Evolutionary conservation across 176 grass and related monocot genomes (phyloP), one percentile per base, ranked within the genome.

Genomic region (Rhynchospora tenuis): DNA sequence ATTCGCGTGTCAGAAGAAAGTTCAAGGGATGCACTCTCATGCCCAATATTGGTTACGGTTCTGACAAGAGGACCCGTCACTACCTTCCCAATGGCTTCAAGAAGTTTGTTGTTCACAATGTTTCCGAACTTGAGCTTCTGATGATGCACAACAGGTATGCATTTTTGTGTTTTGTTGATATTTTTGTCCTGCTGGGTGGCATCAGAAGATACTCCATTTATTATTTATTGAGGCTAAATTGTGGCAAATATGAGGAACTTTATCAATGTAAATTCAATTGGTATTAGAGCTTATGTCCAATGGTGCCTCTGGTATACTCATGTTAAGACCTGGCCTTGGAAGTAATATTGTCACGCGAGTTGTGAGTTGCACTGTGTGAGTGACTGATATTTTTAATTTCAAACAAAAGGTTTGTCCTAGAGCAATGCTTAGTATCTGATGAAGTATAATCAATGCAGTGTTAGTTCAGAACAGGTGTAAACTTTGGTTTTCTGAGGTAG

Each of bases 91-190:
- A 91, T 79, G 88, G 82, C 23, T 97, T 97, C 78, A 91, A 89
- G 87, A 97, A 97, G 78, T 97, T 93, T 48, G 87, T 90, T 19
- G 91, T 97, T 20, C 93, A 93, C 87, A 93, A 93, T 47, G 76
- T 88, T 3, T 88, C 93, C 59, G 93, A 97, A 38, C 70, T 97
- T 13, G 83, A 93, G 73, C 55, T 97, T 72, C 87, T 93, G n/a
- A 97, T 94, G 93, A 94, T 94, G 93, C 91, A 97, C 83, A 93
- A 94, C 84, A 92, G 93, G 89, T 90, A 67, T 11, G 7, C 16
- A 15, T 47, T 78, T 9, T 4, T 2, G 2, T 38, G 33, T 38
- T 4, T 38, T 63, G 11, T 45, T 31, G 23, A 43, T 17, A n/a
- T 1, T 5, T 27, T 8, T 38, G 1, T 31, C 4, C 2, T n/a